Evolutionary conservation across 164 flowering plant genomes (phyloP).

Genomic region (Platanus orientalis): DNA sequence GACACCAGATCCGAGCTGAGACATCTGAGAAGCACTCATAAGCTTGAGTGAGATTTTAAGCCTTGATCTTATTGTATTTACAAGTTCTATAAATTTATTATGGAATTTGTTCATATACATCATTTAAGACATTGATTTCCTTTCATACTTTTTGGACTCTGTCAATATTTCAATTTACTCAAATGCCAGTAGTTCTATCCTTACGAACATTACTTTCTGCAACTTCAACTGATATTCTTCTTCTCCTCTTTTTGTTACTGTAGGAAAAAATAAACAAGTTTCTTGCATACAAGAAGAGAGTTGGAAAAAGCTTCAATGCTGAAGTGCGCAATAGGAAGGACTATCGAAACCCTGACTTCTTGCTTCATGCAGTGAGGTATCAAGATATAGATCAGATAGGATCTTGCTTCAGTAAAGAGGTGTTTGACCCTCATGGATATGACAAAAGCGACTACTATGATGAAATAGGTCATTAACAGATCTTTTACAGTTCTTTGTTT

Average conservation of each 20-base stretch:
- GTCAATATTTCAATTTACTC: no score
- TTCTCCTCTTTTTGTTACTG: constrained; percentile 9
- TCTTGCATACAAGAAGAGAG: constrained; percentile 62
- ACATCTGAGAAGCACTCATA: no score
- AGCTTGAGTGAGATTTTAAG: no score
- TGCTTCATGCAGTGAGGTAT: constrained; percentile 87
- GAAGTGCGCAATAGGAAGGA: constrained; percentile 94
- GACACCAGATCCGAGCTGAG: no score
- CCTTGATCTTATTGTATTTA: no score
- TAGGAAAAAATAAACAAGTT: constrained; percentile 84
- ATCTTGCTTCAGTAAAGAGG: constrained; percentile 93
- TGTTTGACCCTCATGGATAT: constrained; percentile 96
- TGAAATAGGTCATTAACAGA: constrained; percentile 62
- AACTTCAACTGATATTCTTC: background rate
- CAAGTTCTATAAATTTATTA: no score
- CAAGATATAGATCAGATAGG: constrained; percentile 96
- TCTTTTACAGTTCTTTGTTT: constrained; percentile 8
- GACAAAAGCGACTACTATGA: constrained; percentile 86
- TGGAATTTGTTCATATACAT: no score
- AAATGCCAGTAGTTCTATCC: no score
- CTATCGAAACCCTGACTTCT: constrained; percentile 89
- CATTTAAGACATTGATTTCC: no score
- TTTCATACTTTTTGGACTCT: no score
- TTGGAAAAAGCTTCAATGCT: constrained; percentile 85
- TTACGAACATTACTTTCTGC: no score